Conservation (phyloP, 192 early-diverging fungal genomes). For the Chytriomyces sp. region DNA sequence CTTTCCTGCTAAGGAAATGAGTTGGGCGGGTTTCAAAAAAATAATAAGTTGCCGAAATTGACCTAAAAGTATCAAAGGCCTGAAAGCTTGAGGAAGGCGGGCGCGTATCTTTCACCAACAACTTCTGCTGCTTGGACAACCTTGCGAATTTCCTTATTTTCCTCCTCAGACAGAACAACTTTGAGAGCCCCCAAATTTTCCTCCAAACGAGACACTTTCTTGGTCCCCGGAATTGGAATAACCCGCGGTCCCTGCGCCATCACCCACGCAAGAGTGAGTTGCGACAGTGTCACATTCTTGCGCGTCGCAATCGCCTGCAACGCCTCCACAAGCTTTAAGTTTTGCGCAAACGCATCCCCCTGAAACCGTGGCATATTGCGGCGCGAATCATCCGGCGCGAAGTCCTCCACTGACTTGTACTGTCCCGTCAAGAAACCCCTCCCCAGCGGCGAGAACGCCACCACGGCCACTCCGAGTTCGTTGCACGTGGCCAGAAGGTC, state of each 20-base stretch:
- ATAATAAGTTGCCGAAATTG: no score
- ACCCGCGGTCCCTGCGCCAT: slow-evolving; percentile 47
- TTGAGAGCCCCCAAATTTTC: slow-evolving; percentile 34
- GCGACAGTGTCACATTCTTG: slow-evolving; percentile 47
- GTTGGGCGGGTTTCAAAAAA: no score
- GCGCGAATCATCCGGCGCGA: slow-evolving; percentile 53
- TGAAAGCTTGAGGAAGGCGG: not conserved
- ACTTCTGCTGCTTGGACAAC: slow-evolving; percentile 18
- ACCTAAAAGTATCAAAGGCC: no score
- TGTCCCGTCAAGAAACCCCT: slow-evolving; percentile 67
- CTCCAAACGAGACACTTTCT: slow-evolving; percentile 33
- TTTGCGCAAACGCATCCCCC: slow-evolving; percentile 54
- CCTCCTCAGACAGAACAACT: slow-evolving; percentile 35
- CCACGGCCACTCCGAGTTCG: slow-evolving; percentile 66
- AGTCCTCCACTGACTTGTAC: slow-evolving; percentile 55
- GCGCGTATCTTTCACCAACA: slow-evolving; percentile 31
- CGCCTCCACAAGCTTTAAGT: slow-evolving; percentile 59
- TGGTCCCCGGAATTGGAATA: slow-evolving; percentile 66
- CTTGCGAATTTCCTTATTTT: slow-evolving; percentile 27
- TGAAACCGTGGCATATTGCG: slow-evolving; percentile 54
- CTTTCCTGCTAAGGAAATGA: no score
- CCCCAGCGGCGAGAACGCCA: slow-evolving; percentile 67
- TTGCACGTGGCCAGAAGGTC: slow-evolving; percentile 68
- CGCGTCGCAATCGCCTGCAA: slow-evolving; percentile 49
- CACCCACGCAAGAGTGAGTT: slow-evolving; percentile 65